A percentile compares a stretch with the other conserved stretches of the same genome.
Evolutionary conservation across 106 monocot genomes (phyloP).

Genomic region (Alisma plantagoaquatica): DNA sequence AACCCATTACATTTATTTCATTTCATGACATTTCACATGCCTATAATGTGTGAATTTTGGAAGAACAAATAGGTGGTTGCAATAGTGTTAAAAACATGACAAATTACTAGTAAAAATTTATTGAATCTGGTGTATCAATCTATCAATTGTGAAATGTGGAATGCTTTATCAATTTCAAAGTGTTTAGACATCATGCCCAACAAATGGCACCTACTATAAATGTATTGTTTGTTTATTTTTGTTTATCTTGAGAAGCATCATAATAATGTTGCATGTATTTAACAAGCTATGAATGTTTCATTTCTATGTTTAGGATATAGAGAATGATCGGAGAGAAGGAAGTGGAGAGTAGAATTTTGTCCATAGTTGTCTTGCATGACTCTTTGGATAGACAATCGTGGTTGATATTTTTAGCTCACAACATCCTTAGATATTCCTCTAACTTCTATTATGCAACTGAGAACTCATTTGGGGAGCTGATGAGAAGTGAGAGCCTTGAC

Average conservation of each 20-base stretch:
- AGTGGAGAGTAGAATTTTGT: conserved; percentile 80
- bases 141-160: neutral
- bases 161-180: neutral
- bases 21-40: no score
- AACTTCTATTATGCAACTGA: conserved; percentile 45
- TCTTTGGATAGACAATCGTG: conserved; percentile 78
- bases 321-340: conserved; percentile 95
- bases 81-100: conserved; percentile 88
- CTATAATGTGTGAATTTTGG: no score
- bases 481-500: conserved; percentile 78
- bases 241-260: neutral
- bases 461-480: conserved; percentile 78
- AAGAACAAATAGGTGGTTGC: no score
- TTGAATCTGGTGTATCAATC: neutral
- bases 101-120: conserved; percentile 67
- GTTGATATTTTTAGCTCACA: conserved; percentile 86
- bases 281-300: conserved; percentile 87
- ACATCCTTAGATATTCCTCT: conserved; percentile 93
- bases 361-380: conserved; percentile 65
- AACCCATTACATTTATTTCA: no score
- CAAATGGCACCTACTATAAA: neutral
- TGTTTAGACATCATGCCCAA: neutral
- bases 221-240: neutral
- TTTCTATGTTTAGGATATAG: conserved; percentile 87
- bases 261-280: conserved; percentile 38